Evolutionary conservation across 768 basidiomycete genomes (phyloP), one percentile per base, ranked within the genome.

Genomic region (Hortiboletus flavorubellus): DNA sequence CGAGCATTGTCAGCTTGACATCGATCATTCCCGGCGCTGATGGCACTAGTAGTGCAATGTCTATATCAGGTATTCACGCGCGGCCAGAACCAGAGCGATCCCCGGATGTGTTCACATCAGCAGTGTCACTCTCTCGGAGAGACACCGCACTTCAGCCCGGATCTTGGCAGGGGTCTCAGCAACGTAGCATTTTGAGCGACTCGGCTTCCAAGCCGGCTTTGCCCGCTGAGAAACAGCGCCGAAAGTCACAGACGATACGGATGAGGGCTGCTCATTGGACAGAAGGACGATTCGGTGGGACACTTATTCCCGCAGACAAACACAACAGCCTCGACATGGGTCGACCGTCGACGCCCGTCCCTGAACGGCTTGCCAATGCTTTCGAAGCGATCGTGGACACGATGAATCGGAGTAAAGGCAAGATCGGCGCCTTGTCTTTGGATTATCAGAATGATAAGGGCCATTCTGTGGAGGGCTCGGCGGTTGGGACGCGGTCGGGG

Each of bases 261-360:
- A 75, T 79, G 64, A 79, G 85, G 38, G 86, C 85, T 41, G 71
- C 71, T 46, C 79, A 78, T 29, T 87, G 82, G 84, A 77, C 76
- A 37, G 80, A 82, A 60, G 79, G 80, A 23, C 76, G 85, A 45
- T 81, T 84, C 54, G 68, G 69, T 37, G 72, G 73, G 53, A 71
- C 70, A 1, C 64, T 73, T 8, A 59, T 73, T 21, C 62, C 61
- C 4, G 26, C 49, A 16, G 64, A 62, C 16, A 55, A 51, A 10
- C 47, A 40, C 34, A 51, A n/a, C 38, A 57, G 60, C 49, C 34
- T 49, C 46, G 64, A 65, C 40, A 55, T 54, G n/a, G 51, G 51
- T 63, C 55, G 59, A 21, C 69, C 70, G 7, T 64, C 67, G 31
- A 71, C 65, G 16, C 72, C 75, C 8, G 61, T 79, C 12, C 75